Evolutionary conservation across 495 filamentous ascomycete genomes (phyloP), one percentile per base, ranked within the genome.

Genomic region (Elaphomyces granulatus): DNA sequence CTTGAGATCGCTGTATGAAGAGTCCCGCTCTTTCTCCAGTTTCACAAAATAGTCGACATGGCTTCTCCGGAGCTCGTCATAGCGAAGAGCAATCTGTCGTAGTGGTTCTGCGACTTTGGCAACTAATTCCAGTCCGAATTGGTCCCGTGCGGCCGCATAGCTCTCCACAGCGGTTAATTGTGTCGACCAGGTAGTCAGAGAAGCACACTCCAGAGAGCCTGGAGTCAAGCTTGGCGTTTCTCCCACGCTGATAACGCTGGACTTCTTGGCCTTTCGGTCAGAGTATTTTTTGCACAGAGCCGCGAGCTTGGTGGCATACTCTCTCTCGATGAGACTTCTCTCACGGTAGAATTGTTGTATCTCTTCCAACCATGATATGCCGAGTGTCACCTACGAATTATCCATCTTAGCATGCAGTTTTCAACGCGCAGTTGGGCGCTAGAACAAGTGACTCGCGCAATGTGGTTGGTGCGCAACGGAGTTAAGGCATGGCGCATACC

Each of bases 261-360:
- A 78, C 64, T 92, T 94, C 65, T 79, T 87, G 10, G 80, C 74
- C 63, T 94, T 96, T 66, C 90, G 93, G 55, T 99, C 92, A 49
- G 83, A 85, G 63, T 94, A 95, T 55, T 86, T 94, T 68, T 87
- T 90, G 40, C 87, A 87, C 37, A 99, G 65, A 2, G 75, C 77
- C 42, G 74, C 82, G 28, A 99, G 73, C 61, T 85, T 95, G 34
- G 76, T 64, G 45, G 83, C 80, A 59, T 99, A 95, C 56, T 96
- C 92, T 60, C 94, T 95, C 60, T 99, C 90, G 54, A 96, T 94
- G 14, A 55, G 75, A 47, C 84, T 85, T 38, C 92, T 74, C 59
- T 99, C 90, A 21, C 90, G 80, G 66, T 95, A 99, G 64, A 95
- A 99, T 53, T 81, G 78, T 61, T 96, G 84, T 48, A 95, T 83